These are phyloP conservation scores for Salix brachista DNA, from an alignment of 345 rosid species.

Conservation along the genomic window DNA sequence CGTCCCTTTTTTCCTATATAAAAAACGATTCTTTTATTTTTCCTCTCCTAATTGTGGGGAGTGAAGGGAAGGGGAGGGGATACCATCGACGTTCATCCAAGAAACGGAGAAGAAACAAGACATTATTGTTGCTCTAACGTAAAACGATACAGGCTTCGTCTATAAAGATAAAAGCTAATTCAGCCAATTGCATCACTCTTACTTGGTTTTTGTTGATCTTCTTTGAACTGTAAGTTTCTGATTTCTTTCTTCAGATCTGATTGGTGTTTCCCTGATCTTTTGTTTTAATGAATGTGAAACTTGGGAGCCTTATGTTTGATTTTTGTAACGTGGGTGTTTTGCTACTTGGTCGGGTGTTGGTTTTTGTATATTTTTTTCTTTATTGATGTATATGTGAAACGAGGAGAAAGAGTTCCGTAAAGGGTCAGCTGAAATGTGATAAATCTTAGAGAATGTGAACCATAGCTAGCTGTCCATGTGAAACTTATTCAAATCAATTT, in stretches of 20 bases:
- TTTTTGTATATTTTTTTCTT: background rate
- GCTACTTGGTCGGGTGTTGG: background rate
- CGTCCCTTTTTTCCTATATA: background rate
- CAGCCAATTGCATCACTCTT: background rate
- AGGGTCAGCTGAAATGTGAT: background rate
- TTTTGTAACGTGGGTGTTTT: background rate
- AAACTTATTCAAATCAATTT: background rate
- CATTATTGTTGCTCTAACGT: background rate
- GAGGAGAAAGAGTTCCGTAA: background rate
- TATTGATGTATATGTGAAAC: background rate
- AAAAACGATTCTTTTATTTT: background rate
- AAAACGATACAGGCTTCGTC: background rate
- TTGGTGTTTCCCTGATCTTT: background rate
- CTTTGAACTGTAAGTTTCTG: background rate
- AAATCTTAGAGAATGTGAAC: background rate
- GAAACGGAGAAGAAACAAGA: conserved; percentile 4
- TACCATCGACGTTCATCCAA: background rate
- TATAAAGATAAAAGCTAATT: background rate
- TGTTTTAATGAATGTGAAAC: background rate
- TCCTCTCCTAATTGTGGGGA: background rate
- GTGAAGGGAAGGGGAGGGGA: background rate
- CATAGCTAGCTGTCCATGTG: background rate
- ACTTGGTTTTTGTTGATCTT: background rate
- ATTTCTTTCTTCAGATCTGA: conserved; percentile 7
- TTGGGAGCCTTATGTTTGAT: background rate